phyloP scores from a whole-genome alignment of 1,284 basidiomycete species.

The Microstroma glucosiphilum region DNA sequence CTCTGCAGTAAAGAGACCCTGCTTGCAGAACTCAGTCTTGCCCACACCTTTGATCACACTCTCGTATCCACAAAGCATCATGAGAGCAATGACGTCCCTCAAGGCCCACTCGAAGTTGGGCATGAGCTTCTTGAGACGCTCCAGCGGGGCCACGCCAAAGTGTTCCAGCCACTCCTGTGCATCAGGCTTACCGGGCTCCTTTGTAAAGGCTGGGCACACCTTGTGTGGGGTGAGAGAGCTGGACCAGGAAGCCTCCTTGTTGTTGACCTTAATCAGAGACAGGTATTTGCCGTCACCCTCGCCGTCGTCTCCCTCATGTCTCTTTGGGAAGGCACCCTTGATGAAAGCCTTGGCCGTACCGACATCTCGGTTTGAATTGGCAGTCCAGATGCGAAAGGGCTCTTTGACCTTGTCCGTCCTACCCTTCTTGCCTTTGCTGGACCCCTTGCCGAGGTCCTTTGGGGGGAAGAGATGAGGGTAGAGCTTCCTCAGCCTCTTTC shows the following conservation, averaged over 20 bases:
- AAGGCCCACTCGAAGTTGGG: slow-evolving; percentile 36
- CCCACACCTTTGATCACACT: slow-evolving; percentile 32
- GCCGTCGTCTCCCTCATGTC: slow-evolving; percentile 51
- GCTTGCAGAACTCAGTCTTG: slow-evolving; percentile 31
- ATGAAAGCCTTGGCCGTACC: slow-evolving; percentile 53
- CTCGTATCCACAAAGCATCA: slow-evolving; percentile 54
- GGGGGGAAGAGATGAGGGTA: slow-evolving; percentile 52
- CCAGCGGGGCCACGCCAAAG: slow-evolving; percentile 46
- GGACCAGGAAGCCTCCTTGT: slow-evolving; percentile 53
- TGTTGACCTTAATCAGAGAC: slow-evolving; percentile 52
- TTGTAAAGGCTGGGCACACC: slow-evolving; percentile 49
- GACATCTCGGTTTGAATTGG: slow-evolving; percentile 52
- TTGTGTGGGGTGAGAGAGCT: slow-evolving; percentile 52
- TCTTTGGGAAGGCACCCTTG: slow-evolving; percentile 52
- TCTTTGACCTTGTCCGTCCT: slow-evolving; percentile 10
- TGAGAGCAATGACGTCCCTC: slow-evolving; percentile 51
- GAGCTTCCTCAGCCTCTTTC: slow-evolving; percentile 48
- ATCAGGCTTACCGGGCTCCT: slow-evolving; percentile 51
- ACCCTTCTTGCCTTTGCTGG: slow-evolving; percentile 4
- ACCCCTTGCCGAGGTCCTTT: slow-evolving; percentile 17
- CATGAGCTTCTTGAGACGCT: slow-evolving; percentile 35
- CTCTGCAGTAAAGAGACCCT: slow-evolving; percentile 25
- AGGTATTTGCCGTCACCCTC: slow-evolving; percentile 52
- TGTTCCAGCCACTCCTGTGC: slow-evolving; percentile 50
- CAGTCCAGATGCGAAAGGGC: slow-evolving; percentile 50